Evolutionary conservation across 768 basidiomycete genomes (phyloP).

Genomic region (Strobilomyces echinocephalus): DNA sequence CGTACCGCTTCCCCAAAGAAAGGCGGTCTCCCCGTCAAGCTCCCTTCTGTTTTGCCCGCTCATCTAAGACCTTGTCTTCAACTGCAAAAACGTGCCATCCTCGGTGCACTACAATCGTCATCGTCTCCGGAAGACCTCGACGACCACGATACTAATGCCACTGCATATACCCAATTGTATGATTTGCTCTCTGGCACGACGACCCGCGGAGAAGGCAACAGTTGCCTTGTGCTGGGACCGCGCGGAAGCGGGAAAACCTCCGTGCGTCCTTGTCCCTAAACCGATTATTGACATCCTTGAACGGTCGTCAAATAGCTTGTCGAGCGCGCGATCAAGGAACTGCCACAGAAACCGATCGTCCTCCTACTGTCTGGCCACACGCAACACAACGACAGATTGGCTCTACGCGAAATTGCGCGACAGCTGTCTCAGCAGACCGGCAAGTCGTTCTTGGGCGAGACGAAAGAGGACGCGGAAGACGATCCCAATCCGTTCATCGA

Average conservation of each 20-base stretch:
- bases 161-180: conserved; percentile 53
- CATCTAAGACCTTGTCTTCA: conserved; percentile 44
- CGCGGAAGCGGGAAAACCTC: conserved; percentile 82
- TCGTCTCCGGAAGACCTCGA: conserved; percentile 22
- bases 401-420: conserved; percentile 87
- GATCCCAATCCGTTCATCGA: conserved; percentile 53
- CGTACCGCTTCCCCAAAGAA: conserved; percentile 14
- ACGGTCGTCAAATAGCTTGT: conserved; percentile 43
- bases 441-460: conserved; percentile 43
- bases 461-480: conserved; percentile 31
- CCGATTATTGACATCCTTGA: conserved; percentile 1
- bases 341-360: conserved; percentile 56
- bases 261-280: conserved; percentile 34
- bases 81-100: conserved; percentile 54
- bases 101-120: conserved; percentile 40
- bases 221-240: conserved; percentile 83
- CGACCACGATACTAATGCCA: conserved; percentile 43
- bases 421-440: conserved; percentile 79
- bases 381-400: conserved; percentile 81
- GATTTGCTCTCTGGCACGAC: conserved; percentile 71
- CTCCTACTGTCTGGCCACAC: conserved; percentile 82
- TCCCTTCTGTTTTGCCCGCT: conserved; percentile 32
- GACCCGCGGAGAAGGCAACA: conserved; percentile 84
- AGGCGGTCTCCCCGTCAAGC: conserved; percentile 14
- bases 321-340: conserved; percentile 47